Base-by-base conservation (phyloP, 2,329 filamentous ascomycete species). In the Trichoderma sp. region DNA sequence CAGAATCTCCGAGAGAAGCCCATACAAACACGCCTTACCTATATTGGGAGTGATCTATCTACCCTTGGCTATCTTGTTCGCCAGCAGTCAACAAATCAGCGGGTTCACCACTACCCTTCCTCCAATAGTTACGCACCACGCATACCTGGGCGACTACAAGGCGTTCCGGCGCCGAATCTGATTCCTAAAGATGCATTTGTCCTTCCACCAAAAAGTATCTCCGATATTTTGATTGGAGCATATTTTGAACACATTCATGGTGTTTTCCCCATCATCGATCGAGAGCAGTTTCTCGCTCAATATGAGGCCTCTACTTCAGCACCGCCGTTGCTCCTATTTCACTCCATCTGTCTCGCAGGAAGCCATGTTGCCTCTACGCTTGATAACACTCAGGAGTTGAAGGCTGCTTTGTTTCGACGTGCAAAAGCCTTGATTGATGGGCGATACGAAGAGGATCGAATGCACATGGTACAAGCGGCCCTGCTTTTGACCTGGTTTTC, bases 401-500 rank as follows among this genome's bases (percentile, higher is more conserved):
- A 52, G 10, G n/a, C 25, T 17, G 48, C 48, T 1, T 10, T 52
- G 17, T 52, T 52, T 2, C 48, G 48, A 9, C 48, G 48, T 5
- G 48, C 48, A 13, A 86, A 85, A 71, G 80, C 79, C 66, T 73
- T 86, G 1, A 83, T 84, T 50, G 84, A 85, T 69, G 79, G 78
- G 42, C 79, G 83, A 7, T 80, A 83, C 22, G 83, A 86, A 72
- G 78, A 80, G 15, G 82, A 85, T 69, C 78, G 84, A 17, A 80
- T 84, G 68, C 79, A 80, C 45, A 73, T 84, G 37, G 78, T 86
- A 15, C 84, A 85, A 72, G 80, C 81, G 1, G 83, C 83, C 1
- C 73, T 85, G 34, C 76, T 86, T 1, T 71, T 86, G 52, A 84
- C 83, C 3, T 85, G 83, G 84, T 79, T 84, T 70, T 80, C 82